Base-by-base conservation (phyloP, 1,284 basidiomycete species). In the Ganoderma boninense region DNA sequence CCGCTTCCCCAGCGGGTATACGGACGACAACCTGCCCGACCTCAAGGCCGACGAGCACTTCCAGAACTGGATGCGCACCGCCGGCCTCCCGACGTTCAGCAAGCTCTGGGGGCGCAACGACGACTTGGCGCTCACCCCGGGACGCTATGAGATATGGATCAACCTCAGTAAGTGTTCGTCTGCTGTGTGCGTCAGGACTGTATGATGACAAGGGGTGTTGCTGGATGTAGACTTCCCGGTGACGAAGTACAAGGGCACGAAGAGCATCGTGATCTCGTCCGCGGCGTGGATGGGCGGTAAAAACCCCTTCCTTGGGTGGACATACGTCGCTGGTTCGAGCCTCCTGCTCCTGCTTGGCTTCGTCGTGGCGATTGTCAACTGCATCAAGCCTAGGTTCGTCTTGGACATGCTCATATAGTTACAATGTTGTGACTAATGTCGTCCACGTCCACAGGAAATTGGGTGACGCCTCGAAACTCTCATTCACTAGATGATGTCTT, bases 61-160 rank as follows among this genome's bases (percentile, higher is more conserved):
- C 86, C 97, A 98, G 83, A 97, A 99, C 76, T 99, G 98, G 98
- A 99, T 99, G 98, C 91, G 97, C 71, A 97, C 96, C 2, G 96
- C 98, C 0, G 97, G 97, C 26, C 84, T 99, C 67, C 97, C 98
- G 1, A 98, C 97, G 1, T 99, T 99, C 83, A 91, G 95, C 57
- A 99, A 99, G 83, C 85, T 99, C 32, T 99, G 95, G 80, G 96
- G 92, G 35, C 87, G 98, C 71, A 99, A 99, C 81, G 97, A 99
- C 78, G 81, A 89, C 38, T 86, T 92, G 38, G 84, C 84, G 46
- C 91, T 99, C 87, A 75, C 78, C 10, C 86, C 89, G 60, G 98
- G 97, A 6, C 86, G 83, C 52, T 99, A 99, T 80, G 83, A 88
- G 73, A 87, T 99, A 65, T 83, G 86, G 52, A 89, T 97, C 71